Conservation (phyloP, 1,139 yeast species). For the Meyerozyma elateridarum region DNA sequence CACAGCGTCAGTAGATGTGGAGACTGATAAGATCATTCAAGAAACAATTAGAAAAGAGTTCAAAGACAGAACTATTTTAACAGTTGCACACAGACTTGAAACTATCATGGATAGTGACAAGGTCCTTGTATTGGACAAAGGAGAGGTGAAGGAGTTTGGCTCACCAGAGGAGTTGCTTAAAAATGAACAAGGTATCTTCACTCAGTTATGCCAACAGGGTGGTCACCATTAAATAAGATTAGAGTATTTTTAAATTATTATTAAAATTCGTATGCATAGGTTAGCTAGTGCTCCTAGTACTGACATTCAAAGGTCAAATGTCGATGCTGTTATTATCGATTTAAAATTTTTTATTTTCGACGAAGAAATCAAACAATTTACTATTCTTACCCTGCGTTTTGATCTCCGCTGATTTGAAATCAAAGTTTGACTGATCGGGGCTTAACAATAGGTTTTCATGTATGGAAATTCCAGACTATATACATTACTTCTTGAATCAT, state of each 20-base stretch:
- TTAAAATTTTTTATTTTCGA: too few relatives aligned
- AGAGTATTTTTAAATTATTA: neutral
- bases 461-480: too few relatives aligned
- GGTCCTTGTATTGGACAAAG: slow-evolving; percentile 29
- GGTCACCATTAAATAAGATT: slow-evolving; percentile 15
- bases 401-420: too few relatives aligned
- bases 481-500: too few relatives aligned
- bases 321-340: too few relatives aligned
- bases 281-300: neutral
- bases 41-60: slow-evolving; percentile 29
- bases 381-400: too few relatives aligned
- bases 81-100: slow-evolving; percentile 36
- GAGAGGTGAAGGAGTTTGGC: slow-evolving; percentile 29
- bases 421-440: too few relatives aligned
- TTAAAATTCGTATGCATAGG: neutral
- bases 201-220: slow-evolving; percentile 30
- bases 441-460: too few relatives aligned
- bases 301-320: too few relatives aligned
- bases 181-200: slow-evolving; percentile 22
- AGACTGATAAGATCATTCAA: slow-evolving; percentile 33
- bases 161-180: slow-evolving; percentile 25
- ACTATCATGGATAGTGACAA: slow-evolving; percentile 34
- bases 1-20: slow-evolving; percentile 36
- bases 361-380: too few relatives aligned
- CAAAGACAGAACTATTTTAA: slow-evolving; percentile 29